Evolutionary conservation across 192 early-diverging fungal species (phyloP), one percentile per base, ranked within the genome.

Genomic region (Phlyctochytrium bullatum): DNA sequence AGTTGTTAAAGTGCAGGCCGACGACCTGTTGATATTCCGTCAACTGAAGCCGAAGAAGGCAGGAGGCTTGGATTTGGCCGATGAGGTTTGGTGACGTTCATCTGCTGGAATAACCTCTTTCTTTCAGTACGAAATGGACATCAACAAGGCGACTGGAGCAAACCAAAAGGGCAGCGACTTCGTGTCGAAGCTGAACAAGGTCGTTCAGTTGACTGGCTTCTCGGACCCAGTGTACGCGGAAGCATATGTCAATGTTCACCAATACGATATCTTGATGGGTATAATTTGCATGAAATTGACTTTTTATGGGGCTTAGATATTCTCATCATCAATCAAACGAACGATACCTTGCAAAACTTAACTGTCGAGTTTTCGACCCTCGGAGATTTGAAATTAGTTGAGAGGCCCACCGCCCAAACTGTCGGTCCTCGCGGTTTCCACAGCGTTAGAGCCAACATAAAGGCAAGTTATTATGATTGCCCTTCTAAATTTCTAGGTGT

Each of bases 161-260:
- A 88, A 86, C 64, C 80, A 83, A 27, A 73, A 82, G 35, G 82
- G 87, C 60, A 89, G 91, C 34, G 88, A 90, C 53, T 80, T 92
- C 52, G 90, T 92, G 36, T 95, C 93, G 28, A 96, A 98, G 82
- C 82, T 99, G 66, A 92, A 89, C 69, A 88, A 91, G 56, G 93
- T 99, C 20, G 89, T 98, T 25, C 97, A 98, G 78, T 81, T 99
- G 52, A 98, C 97, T 4, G 97, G 81, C 17, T 99, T 93, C 79
- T 96, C 94, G 2, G 97, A 99, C 73, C 92, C 94, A 1, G 94
- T 99, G n/a, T 99, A 99, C 70, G 96, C 96, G 1, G 97, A 99
- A 77, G 97, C 94, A 0, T 97, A 97, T 73, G 92, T 97, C 36
- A 95, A 85, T 59, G 93, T 99, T 34, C 95, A 95, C 67, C 95